Evolutionary conservation across 2,329 filamentous ascomycete species (phyloP), one percentile per base, ranked within the genome.

Genomic region (Stylonectria norvegica): DNA sequence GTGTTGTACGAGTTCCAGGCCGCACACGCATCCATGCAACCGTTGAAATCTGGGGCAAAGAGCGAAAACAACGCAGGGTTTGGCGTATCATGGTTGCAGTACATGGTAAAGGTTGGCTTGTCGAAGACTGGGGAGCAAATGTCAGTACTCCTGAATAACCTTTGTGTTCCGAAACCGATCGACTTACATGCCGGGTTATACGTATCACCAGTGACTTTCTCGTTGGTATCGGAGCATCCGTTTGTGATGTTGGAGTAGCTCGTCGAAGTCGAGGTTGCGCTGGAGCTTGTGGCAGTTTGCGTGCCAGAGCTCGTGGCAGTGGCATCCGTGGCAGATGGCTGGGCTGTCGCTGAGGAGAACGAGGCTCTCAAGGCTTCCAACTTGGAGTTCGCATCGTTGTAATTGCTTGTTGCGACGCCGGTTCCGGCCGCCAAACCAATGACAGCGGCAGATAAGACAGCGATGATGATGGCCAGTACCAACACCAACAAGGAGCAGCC

Each of bases 11-110:
- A 29, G 27, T 53, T 53, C 50, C 50, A 74, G 4, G 61, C 60
- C 7, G 68, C 66, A 55, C 71, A 74, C 8, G 70, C 68, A 46
- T 73, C 70, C 52, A 74, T 71, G 56, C 71, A 74, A 19, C 63
- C 62, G 52, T 64, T 55, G 33, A 73, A 70, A 48, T 65, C 61
- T 35, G 62, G 57, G 5, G 66, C 61, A 49, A 73, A 73, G 6
- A 74, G 53, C 1, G 65, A 65, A 39, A 64, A 55, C 3, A 73
- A 41, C 1, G 67, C 64, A 1, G 43, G 14, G 32, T 63, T 62
- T 3, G 62, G 56, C 4, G 69, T 59, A 45, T 74, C 66, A 19
- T 52, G 59, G 45, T 71, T 69, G 62, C 70, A 73, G 52, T 64
- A 66, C 38, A 71, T 64, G 19, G 57, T 67, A 52, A 65, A 73